A percentile compares a stretch with the other conserved stretches of the same genome.
Evolutionary conservation across 2,329 filamentous ascomycete species (phyloP).

Genomic region (Penicillium sp.): DNA sequence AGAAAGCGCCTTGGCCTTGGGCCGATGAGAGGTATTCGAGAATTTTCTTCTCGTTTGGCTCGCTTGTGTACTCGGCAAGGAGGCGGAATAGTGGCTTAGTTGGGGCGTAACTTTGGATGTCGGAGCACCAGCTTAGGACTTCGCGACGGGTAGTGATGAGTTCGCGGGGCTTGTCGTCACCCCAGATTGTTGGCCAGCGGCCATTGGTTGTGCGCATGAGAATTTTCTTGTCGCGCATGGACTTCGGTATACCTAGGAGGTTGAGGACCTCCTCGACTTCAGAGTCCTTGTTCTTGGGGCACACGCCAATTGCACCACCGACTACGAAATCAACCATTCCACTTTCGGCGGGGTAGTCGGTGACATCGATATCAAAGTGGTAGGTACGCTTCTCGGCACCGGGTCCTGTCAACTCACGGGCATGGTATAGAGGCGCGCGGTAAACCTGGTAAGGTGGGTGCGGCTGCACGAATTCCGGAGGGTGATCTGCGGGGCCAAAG

Average conservation of each 20-base stretch:
- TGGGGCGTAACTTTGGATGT: conserved; percentile 88
- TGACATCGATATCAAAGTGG: conserved; percentile 96
- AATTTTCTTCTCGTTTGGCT: conserved; percentile 83
- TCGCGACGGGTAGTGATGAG: conserved; percentile 88
- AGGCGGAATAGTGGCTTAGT: conserved; percentile 84
- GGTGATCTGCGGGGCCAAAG: conserved; percentile 56
- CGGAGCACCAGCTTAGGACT: conserved; percentile 91
- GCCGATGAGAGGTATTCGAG: conserved; percentile 81
- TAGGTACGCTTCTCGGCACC: conserved; percentile 96
- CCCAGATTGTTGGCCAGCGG: conserved; percentile 97
- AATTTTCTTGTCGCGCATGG: conserved; percentile 79
- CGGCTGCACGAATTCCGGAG: conserved; percentile 87
- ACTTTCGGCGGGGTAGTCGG: conserved; percentile 81
- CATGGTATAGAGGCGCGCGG: conserved; percentile 79
- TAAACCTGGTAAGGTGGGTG: conserved; percentile 92
- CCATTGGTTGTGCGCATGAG: conserved; percentile 75
- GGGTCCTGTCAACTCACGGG: conserved; percentile 79
- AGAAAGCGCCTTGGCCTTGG: conserved; percentile 89
- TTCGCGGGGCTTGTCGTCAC: conserved; percentile 79
- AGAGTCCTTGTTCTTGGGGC: conserved; percentile 76
- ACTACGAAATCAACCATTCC: conserved; percentile 90
- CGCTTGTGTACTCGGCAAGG: conserved; percentile 78
- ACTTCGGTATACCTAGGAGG: conserved; percentile 74
- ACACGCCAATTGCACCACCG: conserved; percentile 90
- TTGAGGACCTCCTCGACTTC: conserved; percentile 84